Percentiles rank a stretch among this genome's conserved stretches.
phyloP scores from a whole-genome alignment of 2,329 filamentous ascomycete species.

The Cladosporium halotolerans region DNA sequence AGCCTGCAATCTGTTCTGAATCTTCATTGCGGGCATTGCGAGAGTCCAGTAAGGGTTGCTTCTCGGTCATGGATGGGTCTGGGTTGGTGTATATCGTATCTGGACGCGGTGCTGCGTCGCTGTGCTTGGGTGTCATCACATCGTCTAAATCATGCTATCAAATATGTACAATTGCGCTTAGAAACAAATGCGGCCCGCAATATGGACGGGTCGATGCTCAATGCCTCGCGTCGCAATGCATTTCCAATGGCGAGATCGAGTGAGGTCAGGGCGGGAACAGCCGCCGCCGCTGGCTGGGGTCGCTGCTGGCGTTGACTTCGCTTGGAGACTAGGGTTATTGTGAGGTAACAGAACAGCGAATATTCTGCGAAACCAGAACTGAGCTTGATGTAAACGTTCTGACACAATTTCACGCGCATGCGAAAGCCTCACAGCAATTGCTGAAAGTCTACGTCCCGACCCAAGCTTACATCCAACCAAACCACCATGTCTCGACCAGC shows the following conservation, averaged over 20 bases:
- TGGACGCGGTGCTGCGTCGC: background rate
- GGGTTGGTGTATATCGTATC: background rate
- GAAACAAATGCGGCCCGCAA: too few species aligned
- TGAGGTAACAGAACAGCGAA: too few species aligned
- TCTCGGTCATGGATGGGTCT: slow-evolving; percentile 2
- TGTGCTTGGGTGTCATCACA: background rate
- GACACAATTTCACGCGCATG: too few species aligned
- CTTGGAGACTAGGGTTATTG: too few species aligned
- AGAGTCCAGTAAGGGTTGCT: slow-evolving; percentile 1
- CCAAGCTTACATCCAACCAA: too few species aligned
- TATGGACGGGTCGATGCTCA: too few species aligned
- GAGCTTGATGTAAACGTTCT: too few species aligned
- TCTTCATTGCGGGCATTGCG: background rate
- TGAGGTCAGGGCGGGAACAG: background rate
- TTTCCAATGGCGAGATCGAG: background rate
- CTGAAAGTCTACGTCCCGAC: too few species aligned
- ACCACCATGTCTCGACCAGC: slow-evolving; percentile 37
- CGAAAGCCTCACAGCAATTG: too few species aligned
- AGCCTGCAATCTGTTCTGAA: background rate
- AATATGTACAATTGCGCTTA: slow-evolving; percentile 1
- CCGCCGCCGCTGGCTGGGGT: background rate
- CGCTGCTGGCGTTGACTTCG: too few species aligned
- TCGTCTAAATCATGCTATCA: background rate
- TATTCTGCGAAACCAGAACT: too few species aligned
- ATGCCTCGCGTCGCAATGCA: too few species aligned